Evolutionary conservation across 768 basidiomycete species (phyloP).

Genomic region (Imleria badia): DNA sequence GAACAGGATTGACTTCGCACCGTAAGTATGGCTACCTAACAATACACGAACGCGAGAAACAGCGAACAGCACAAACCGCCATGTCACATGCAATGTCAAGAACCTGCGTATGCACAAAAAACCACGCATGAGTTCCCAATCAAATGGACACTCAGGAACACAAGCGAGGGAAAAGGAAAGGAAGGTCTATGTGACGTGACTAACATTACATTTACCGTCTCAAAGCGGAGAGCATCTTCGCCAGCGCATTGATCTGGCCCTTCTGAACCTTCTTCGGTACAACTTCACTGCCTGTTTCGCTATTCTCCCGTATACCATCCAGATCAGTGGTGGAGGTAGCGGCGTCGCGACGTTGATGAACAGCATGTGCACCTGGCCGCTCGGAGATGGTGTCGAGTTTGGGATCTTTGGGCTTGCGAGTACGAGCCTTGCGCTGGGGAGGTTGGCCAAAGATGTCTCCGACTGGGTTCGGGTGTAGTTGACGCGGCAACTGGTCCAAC

Average conservation of each 20-base stretch:
- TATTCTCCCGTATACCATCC: constrained; percentile 31
- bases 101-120: constrained; percentile 31
- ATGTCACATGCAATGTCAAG: constrained; percentile 25
- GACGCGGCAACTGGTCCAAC: constrained; percentile 65
- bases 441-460: constrained; percentile 61
- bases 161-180: background rate
- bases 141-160: constrained; percentile 7
- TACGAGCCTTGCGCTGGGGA: constrained; percentile 61
- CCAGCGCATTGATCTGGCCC: constrained; percentile 85
- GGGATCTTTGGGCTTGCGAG: constrained; percentile 64
- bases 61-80: constrained; percentile 29
- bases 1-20: constrained; percentile 35
- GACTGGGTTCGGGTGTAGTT: constrained; percentile 56
- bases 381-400: constrained; percentile 76
- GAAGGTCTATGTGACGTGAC: constrained; percentile 24
- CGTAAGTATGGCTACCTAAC: constrained; percentile 51
- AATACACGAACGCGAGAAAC: constrained; percentile 47
- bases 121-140: constrained; percentile 21
- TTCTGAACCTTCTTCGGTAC: constrained; percentile 79
- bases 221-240: constrained; percentile 87
- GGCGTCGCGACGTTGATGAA: constrained; percentile 56
- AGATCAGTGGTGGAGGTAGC: constrained; percentile 77
- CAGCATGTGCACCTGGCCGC: constrained; percentile 50
- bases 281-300: constrained; percentile 34
- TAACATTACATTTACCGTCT: constrained; percentile 50